A percentile compares a stretch with the other conserved stretches of the same genome.
These are phyloP conservation scores for Glycine latifolia DNA, from an alignment of 306 rosid genomes.

Conservation along the genomic window DNA sequence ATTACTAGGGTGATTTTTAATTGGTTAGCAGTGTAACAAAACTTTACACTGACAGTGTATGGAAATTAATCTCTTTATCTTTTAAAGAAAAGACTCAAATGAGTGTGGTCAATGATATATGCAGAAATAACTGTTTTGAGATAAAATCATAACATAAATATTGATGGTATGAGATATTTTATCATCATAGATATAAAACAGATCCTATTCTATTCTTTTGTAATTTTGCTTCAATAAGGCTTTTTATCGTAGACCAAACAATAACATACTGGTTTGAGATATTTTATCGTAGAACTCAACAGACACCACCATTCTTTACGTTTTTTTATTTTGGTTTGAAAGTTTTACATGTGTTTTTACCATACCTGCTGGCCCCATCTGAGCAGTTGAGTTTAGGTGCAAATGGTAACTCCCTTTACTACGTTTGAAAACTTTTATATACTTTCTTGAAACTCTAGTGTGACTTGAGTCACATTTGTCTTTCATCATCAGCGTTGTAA, in stretches of 20 bases:
- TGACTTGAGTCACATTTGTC: neutral
- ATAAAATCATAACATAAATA: conserved; percentile 15
- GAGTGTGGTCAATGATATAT: neutral
- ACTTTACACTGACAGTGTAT: neutral
- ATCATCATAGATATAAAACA: neutral
- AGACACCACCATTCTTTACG: neutral
- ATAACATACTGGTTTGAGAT: neutral
- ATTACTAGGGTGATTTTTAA: neutral
- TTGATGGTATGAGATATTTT: conserved; percentile 25
- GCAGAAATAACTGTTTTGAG: neutral
- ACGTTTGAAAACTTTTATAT: neutral
- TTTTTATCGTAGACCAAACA: neutral
- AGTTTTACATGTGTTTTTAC: neutral
- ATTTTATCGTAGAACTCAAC: neutral
- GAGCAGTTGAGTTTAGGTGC: conserved; percentile 12
- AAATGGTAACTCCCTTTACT: neutral
- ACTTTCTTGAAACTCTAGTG: neutral
- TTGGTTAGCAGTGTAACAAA: neutral
- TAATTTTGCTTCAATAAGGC: neutral
- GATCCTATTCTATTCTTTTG: neutral
- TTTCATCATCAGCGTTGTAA: neutral
- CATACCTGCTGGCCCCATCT: neutral
- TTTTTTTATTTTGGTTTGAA: neutral
- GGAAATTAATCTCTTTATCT: neutral
- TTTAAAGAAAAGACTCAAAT: neutral